Evolutionary conservation across 257 asterid species (phyloP).

Genomic region (Primulina huaijiensis): DNA sequence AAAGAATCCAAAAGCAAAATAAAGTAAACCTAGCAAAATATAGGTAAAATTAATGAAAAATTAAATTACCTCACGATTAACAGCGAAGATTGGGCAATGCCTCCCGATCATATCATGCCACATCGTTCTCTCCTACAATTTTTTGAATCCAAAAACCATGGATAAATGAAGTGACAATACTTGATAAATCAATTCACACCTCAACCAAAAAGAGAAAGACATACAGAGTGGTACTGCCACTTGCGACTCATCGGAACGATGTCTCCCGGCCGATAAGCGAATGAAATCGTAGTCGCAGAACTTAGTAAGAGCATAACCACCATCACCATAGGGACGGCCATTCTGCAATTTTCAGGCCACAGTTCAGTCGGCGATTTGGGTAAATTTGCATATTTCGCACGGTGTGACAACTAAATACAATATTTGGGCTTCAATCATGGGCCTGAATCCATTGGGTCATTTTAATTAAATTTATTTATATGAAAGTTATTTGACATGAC

Average conservation of each 20-base stretch:
- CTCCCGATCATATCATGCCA: conserved; percentile 97
- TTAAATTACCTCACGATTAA: conserved; percentile 82
- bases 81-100: conserved; percentile 87
- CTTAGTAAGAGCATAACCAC: conserved; percentile 38
- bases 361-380: no score
- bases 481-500: no score
- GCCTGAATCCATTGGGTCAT: no score
- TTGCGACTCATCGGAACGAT: conserved; percentile 83
- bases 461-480: no score
- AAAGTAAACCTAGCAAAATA: conserved; percentile 9
- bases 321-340: conserved; percentile 29
- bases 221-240: conserved; percentile 94
- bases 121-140: conserved; percentile 72
- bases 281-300: conserved; percentile 34
- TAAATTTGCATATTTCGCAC: no score
- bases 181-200: neutral
- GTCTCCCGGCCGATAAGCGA: conserved; percentile 87
- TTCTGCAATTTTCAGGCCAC: conserved; percentile 19
- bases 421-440: no score
- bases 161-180: neutral
- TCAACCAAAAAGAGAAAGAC: conserved; percentile 6
- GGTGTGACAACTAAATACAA: no score
- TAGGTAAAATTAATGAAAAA: neutral
- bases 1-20: neutral
- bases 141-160: neutral